Base-by-base conservation (phyloP, 805 yeast species). In the Pichia nanzhaoensis region DNA sequence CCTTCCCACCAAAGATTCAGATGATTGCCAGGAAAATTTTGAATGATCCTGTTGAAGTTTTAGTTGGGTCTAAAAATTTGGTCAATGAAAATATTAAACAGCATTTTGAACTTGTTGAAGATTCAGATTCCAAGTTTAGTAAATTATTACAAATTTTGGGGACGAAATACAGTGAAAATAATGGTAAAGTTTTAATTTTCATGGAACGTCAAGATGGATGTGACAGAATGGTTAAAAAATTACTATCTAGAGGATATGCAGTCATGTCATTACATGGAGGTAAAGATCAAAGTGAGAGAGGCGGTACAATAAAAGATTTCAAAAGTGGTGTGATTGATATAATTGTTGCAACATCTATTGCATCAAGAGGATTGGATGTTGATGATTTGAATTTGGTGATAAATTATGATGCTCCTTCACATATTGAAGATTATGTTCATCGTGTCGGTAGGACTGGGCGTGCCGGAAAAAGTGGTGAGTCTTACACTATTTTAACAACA, bases 291-390 rank as follows among this genome's bases (percentile, higher is more conserved):
- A 67, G 74, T 28, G 97, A 91, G 58, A 70, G 99, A 44, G 84
- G 83, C 38, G 66, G 74, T 19, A 87, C 90, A 2, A 75, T 93
- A 34, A 68, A 73, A 13, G 86, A 79, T 41, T 93, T 91, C 62
- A 74, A 76, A 46, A 67, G 61, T 6, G 83, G 87, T 13, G 69
- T 71, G 0, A 65, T 78, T 3, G 75, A 78, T 45, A 77, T 89
- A 1, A 66, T 93, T 40, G 77, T 93, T 22, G 96, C 97, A 7
- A 93, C 99, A 0, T 93, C 96, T 2, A 84, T 93, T 21, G 88
- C 97, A 2, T 96, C 99, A 0, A 72, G 99, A 50, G 99, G 99
- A 0, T 67, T 93, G 20, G 97, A 93, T 64, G 96, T 93, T n/a
- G 84, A 88, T 42, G 83, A 81, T 19, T 73, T 91, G 21, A 80